Evolutionary conservation across 306 rosid species (phyloP).

Genomic region (Prunus mume): DNA sequence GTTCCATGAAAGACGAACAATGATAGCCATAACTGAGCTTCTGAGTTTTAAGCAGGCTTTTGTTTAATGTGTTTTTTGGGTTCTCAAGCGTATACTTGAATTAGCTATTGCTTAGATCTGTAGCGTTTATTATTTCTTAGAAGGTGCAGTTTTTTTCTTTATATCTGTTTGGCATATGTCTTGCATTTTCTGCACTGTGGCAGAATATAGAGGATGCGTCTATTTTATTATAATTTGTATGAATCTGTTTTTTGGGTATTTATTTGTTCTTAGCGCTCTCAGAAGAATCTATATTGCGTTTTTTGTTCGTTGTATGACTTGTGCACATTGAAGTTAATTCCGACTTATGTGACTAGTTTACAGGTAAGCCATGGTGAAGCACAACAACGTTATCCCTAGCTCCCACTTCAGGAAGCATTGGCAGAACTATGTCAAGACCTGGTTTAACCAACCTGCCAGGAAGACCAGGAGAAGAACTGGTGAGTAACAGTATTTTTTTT

Average conservation of each 20-base stretch:
- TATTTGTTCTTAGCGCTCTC: not conserved
- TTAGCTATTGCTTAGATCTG: not conserved
- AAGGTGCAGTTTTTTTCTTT: too few relatives aligned
- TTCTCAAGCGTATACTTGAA: not conserved
- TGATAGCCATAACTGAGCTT: not conserved
- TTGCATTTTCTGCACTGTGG: not conserved
- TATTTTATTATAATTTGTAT: not conserved
- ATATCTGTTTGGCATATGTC: not conserved
- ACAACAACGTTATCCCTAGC: conserved; percentile 55
- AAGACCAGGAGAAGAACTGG: conserved; percentile 54
- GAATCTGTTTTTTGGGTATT: not conserved
- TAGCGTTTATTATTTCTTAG: not conserved
- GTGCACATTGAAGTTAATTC: not conserved
- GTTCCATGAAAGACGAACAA: too few relatives aligned
- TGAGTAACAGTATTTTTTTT: not conserved
- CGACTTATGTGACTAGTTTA: not conserved
- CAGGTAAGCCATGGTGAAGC: conserved; percentile 56
- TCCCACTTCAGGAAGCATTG: conserved; percentile 56
- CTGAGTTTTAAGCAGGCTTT: not conserved
- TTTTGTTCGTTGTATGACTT: not conserved
- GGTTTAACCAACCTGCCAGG: conserved; percentile 65
- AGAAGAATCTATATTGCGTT: not conserved
- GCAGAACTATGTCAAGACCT: conserved; percentile 60
- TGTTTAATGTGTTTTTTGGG: not conserved
- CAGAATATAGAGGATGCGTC: not conserved